phyloP scores from a whole-genome alignment of 2,329 filamentous ascomycete genomes.

The Microdochium paspali region DNA sequence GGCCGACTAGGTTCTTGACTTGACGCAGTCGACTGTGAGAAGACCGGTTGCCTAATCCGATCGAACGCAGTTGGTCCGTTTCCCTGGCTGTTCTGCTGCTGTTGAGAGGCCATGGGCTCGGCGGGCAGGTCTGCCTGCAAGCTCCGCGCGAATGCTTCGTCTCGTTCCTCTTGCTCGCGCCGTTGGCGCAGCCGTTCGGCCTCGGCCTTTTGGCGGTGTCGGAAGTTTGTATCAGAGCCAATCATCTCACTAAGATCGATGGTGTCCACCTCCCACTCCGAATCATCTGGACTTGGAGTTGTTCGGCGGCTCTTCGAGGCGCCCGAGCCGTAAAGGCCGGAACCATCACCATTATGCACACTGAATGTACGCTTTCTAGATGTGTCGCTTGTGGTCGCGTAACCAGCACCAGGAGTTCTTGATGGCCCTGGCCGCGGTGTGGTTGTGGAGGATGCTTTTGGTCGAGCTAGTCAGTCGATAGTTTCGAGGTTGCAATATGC shows the following conservation, averaged over 20 bases:
- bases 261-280: constrained; percentile 2
- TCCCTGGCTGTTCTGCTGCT: not conserved
- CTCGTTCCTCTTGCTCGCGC: constrained; percentile 22
- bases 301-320: constrained; percentile 23
- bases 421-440: constrained; percentile 1
- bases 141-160: constrained; percentile 12
- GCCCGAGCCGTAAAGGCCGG: constrained; percentile 1
- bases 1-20: not conserved
- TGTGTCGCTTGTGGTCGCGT: not conserved
- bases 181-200: constrained; percentile 26
- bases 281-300: constrained; percentile 8
- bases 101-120: not conserved
- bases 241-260: constrained; percentile 31
- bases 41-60: constrained; percentile 6
- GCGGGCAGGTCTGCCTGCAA: constrained; percentile 10
- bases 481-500: too few relatives aligned
- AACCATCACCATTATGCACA: constrained; percentile 9
- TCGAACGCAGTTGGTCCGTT: constrained; percentile 1
- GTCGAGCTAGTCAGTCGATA: too few relatives aligned
- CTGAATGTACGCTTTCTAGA: constrained; percentile 17
- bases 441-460: not conserved
- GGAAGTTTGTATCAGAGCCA: constrained; percentile 18
- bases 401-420: not conserved
- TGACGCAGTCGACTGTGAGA: not conserved
- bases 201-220: constrained; percentile 21